A percentile compares a stretch with the other conserved stretches of the same genome.
Evolutionary conservation across 805 yeast species (phyloP).

Genomic region (Candida michaelii): DNA sequence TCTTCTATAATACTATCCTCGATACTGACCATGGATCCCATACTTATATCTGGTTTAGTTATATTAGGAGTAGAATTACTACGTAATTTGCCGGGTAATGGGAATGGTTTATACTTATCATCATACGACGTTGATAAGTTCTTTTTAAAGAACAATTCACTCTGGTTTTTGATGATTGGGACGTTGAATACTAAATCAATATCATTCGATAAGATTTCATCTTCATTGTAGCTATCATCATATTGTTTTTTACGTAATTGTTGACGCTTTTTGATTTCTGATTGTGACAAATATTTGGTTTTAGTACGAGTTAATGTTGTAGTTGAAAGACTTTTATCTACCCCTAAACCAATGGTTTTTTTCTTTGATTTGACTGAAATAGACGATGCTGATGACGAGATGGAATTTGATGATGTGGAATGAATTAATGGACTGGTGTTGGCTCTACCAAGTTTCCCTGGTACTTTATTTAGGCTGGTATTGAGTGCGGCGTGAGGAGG

Average conservation of each 20-base stretch:
- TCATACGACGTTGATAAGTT: conserved; percentile 11
- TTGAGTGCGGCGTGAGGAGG: background rate
- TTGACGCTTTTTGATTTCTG: conserved; percentile 40
- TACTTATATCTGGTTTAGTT: background rate
- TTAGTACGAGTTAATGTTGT: conserved; percentile 31
- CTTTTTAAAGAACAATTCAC: conserved; percentile 28
- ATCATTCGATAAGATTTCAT: conserved; percentile 37
- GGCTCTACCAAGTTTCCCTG: background rate
- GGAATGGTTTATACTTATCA: conserved; percentile 31
- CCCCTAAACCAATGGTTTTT: conserved; percentile 2
- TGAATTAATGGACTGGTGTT: background rate
- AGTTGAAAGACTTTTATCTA: conserved; percentile 12
- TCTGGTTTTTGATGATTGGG: conserved; percentile 39
- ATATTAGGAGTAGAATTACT: conserved; percentile 14
- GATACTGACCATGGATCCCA: background rate
- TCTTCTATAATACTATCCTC: background rate
- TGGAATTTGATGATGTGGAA: background rate
- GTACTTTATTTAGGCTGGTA: no score
- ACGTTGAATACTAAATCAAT: conserved; percentile 44
- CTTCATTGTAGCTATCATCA: conserved; percentile 43
- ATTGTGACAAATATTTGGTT: conserved; percentile 31
- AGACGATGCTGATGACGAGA: background rate
- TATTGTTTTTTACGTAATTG: conserved; percentile 37
- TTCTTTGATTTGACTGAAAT: background rate
- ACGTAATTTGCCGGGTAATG: conserved; percentile 29